phyloP scores from a whole-genome alignment of 495 filamentous ascomycete genomes.

The Talaromyces stipitatus region DNA sequence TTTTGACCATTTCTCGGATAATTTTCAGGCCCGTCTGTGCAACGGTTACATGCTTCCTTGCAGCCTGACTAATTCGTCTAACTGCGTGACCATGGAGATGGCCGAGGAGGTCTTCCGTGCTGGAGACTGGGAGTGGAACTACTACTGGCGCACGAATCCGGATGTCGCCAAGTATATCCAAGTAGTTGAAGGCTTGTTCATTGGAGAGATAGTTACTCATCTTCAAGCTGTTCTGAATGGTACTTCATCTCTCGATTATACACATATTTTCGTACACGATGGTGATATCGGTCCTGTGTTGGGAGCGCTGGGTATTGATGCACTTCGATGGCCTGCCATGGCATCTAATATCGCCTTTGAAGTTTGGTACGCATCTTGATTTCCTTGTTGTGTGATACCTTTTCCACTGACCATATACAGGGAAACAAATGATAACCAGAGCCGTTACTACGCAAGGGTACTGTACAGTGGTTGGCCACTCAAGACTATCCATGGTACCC shows the following conservation, averaged over 20 bases:
- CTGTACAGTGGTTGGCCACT: constrained; percentile 32
- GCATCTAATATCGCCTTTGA: constrained; percentile 28
- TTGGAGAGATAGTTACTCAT: constrained; percentile 29
- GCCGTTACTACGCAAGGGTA: constrained; percentile 25
- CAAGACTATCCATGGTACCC: constrained; percentile 21
- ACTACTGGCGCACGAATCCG: constrained; percentile 32
- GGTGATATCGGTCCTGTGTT: constrained; percentile 26
- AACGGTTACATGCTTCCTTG: constrained; percentile 35
- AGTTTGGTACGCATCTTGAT: constrained; percentile 14
- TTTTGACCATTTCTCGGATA: constrained; percentile 39
- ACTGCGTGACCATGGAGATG: constrained; percentile 26
- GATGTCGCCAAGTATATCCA: constrained; percentile 32
- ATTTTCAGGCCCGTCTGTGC: constrained; percentile 36
- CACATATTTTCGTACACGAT: constrained; percentile 28
- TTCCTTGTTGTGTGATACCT: background rate
- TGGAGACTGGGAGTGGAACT: constrained; percentile 41
- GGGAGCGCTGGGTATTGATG: constrained; percentile 22
- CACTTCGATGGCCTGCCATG: constrained; percentile 29
- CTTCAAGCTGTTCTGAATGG: constrained; percentile 23
- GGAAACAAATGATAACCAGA: constrained; percentile 12
- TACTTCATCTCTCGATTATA: constrained; percentile 17
- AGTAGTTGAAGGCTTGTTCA: constrained; percentile 32
- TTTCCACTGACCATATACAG: constrained; percentile 12
- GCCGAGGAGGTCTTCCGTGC: constrained; percentile 35
- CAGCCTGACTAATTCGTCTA: constrained; percentile 17